Evolutionary conservation across 176 grass and related monocot species (phyloP).

Genomic region (Rhynchospora tenuis): DNA sequence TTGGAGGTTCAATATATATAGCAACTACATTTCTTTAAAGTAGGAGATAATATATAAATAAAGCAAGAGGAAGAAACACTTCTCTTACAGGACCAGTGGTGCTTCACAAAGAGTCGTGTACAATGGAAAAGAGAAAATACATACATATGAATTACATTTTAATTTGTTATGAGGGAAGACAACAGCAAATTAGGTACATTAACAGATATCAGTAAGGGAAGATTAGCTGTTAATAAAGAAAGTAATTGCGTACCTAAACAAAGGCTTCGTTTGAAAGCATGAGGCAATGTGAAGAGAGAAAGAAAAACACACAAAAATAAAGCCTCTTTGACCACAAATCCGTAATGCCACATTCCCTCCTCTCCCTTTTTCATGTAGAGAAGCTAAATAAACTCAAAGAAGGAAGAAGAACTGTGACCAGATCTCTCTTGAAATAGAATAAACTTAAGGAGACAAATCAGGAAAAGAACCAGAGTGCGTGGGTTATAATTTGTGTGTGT

Average conservation of each 20-base stretch:
- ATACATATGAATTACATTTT: neutral
- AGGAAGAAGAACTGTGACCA: neutral
- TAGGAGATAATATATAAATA: neutral
- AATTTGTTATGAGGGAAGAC: neutral
- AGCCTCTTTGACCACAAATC: slow-evolving; percentile 11
- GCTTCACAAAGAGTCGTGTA: neutral
- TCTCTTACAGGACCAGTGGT: neutral
- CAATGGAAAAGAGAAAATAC: neutral
- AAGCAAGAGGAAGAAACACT: neutral
- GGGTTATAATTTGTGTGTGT: neutral
- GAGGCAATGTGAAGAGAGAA: slow-evolving; percentile 18
- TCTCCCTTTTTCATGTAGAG: neutral
- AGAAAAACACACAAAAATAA: neutral
- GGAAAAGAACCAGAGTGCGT: neutral
- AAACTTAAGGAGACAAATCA: neutral
- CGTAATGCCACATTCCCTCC: neutral
- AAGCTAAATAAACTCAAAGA: neutral
- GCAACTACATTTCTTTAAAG: neutral
- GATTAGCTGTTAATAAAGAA: neutral
- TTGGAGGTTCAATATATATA: neutral
- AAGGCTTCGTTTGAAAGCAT: neutral
- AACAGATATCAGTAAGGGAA: neutral
- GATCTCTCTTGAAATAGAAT: slow-evolving; percentile 6
- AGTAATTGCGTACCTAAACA: neutral
- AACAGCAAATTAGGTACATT: neutral